A percentile compares a stretch with the other conserved stretches of the same genome.
These are phyloP conservation scores for Astrephomene gubernaculifera DNA, from an alignment of 139 green algal species.

Conservation along the genomic window DNA sequence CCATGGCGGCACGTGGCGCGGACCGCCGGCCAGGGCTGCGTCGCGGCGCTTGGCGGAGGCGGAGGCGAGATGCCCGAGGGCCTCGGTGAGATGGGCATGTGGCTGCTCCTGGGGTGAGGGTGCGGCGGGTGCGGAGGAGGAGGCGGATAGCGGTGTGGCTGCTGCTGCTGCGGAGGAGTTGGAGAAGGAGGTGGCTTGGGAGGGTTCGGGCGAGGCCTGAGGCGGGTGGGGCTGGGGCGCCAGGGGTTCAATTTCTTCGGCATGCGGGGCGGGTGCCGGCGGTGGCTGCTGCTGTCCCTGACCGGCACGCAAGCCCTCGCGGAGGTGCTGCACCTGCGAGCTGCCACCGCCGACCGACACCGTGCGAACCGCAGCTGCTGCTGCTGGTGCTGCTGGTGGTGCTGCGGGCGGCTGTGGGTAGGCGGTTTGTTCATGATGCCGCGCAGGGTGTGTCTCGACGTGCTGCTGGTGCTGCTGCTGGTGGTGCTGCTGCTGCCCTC, in stretches of 20 bases:
- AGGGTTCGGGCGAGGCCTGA: too few species aligned
- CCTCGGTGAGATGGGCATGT: neutral
- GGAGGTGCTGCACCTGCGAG: too few species aligned
- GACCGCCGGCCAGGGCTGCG: neutral
- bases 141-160: neutral
- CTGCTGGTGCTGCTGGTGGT: neutral
- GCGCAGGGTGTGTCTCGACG: neutral
- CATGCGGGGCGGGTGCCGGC: neutral
- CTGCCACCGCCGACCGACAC: too few species aligned
- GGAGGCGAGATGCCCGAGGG: neutral
- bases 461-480: neutral
- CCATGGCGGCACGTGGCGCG: conserved; percentile 9
- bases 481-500: neutral
- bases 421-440: too few species aligned
- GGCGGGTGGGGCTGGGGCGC: neutral
- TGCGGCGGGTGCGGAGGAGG: neutral
- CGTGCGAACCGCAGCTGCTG: neutral
- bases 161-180: neutral
- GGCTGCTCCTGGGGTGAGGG: neutral
- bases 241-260: neutral
- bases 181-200: neutral
- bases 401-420: too few species aligned
- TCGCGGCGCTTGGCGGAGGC: neutral
- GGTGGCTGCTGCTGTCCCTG: neutral
- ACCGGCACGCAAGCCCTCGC: too few species aligned